Percentiles rank a stretch among this genome's conserved stretches.
phyloP scores from a whole-genome alignment of 192 early-diverging fungal genomes.

The Rhizophagus clarus region DNA sequence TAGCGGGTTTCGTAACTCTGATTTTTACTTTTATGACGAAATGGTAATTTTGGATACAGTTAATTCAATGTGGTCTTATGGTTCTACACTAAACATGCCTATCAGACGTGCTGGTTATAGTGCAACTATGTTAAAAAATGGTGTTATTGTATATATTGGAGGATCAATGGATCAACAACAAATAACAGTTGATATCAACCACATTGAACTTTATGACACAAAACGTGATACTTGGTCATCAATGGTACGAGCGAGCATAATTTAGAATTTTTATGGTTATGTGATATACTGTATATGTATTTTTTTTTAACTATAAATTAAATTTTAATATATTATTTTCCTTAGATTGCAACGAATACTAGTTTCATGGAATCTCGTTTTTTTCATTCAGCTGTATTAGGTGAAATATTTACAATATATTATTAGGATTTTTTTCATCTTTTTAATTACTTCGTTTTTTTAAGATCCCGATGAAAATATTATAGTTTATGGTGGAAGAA shows the following conservation, averaged over 20 bases:
- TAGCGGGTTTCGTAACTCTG: background rate
- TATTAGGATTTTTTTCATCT: too few species aligned
- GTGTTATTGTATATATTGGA: background rate
- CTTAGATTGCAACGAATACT: background rate
- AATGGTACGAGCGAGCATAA: background rate
- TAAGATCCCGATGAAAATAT: background rate
- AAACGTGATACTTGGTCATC: background rate
- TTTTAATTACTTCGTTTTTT: background rate
- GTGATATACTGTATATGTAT: too few species aligned
- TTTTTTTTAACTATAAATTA: too few species aligned
- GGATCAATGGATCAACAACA: background rate
- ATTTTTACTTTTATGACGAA: background rate
- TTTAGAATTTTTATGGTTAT: background rate
- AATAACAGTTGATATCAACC: background rate
- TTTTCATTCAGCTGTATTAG: background rate
- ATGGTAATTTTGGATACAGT: background rate
- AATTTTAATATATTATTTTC: background rate
- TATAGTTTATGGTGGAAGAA: background rate
- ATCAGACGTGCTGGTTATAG: background rate
- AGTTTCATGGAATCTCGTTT: background rate
- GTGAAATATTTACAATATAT: background rate
- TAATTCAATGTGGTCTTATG: background rate
- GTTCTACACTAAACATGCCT: background rate
- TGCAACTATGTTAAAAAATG: background rate
- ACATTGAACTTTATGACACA: background rate